Percentiles rank a stretch among this genome's conserved stretches.
Conservation (phyloP, 2,329 filamentous ascomycete species). For the Cytospora paraplurivora region DNA sequence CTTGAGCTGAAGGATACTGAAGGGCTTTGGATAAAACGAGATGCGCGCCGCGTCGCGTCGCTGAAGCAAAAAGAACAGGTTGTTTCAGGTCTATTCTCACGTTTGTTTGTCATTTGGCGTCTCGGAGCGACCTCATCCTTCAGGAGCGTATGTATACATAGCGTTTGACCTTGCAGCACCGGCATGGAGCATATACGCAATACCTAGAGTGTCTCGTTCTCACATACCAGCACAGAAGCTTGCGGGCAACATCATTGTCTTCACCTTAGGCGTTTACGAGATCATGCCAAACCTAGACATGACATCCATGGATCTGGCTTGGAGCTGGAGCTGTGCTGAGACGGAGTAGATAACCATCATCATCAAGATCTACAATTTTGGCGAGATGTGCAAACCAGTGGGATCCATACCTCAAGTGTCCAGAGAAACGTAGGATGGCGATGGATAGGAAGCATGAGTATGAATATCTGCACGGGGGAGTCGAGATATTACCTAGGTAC, state of each 20-base stretch:
- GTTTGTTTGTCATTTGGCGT: not conserved
- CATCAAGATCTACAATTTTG: too few species aligned
- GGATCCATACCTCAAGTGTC: too few species aligned
- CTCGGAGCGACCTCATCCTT: not conserved
- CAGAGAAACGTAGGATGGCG: too few species aligned
- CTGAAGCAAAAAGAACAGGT: conserved; percentile 9
- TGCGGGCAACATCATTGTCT: not conserved
- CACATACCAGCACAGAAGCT: too few species aligned
- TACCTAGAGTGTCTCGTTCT: not conserved
- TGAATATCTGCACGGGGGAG: too few species aligned
- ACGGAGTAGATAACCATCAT: too few species aligned
- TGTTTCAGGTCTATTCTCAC: not conserved
- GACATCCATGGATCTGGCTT: not conserved
- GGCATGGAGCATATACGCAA: not conserved
- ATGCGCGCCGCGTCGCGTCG: too few species aligned
- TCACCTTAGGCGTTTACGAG: not conserved
- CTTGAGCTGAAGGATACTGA: conserved; percentile 23
- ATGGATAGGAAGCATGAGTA: too few species aligned
- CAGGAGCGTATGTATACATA: not conserved
- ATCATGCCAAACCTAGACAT: not conserved
- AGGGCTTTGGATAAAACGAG: not conserved
- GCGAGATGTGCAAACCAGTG: too few species aligned
- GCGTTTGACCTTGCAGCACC: conserved; percentile 1
- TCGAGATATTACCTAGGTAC: too few species aligned
- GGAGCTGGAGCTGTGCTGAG: not conserved